Evolutionary conservation across 2,329 filamentous ascomycete species (phyloP), one percentile per base, ranked within the genome.

Genomic region (Alternaria gaisen): DNA sequence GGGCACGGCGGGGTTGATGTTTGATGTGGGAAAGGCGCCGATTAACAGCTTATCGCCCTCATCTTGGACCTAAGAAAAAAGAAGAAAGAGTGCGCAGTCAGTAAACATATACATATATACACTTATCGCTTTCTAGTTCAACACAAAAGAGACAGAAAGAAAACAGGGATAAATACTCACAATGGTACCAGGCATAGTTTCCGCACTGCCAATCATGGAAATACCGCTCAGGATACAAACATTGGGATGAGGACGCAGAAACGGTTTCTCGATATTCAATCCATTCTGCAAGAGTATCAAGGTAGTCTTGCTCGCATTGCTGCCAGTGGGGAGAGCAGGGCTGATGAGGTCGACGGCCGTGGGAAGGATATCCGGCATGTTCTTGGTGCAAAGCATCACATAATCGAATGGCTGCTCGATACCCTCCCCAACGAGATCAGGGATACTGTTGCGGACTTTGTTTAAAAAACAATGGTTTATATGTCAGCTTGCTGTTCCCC

Each of bases 251-350:
- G 76, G 72, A 0, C 69, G 57, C 18, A 85, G 69, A 20, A 89
- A 69, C 0, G 86, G 85, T 42, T 80, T 82, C 64, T 89, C 86
- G 62, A 89, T 89, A 66, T 88, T 87, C n/a, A 89, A 75, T 0
- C 87, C 87, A 67, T 90, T 90, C 63, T 90, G 87, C 5, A 87
- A 77, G 7, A 90, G 80, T 0, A 88, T 79, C 44, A 90, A 84
- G 28, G 80, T 80, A 0, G 86, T 88, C 24, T 82, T 76, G 2
- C 79, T 80, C 1, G 75, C 77, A n/a, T 64, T 47, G 7, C 81
- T 24, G 20, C 40, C 40, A 5, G 20, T 79, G 0, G 83, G 85
- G 1, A 89, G 76, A 2, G 85, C 86, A 0, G 85, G 84, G 0
- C 72, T 68, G 26, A 88, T 82, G 32, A 87, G 71, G 1, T 85